Conservation (phyloP, 345 rosid genomes). For the Arabidopsis suecica region DNA sequence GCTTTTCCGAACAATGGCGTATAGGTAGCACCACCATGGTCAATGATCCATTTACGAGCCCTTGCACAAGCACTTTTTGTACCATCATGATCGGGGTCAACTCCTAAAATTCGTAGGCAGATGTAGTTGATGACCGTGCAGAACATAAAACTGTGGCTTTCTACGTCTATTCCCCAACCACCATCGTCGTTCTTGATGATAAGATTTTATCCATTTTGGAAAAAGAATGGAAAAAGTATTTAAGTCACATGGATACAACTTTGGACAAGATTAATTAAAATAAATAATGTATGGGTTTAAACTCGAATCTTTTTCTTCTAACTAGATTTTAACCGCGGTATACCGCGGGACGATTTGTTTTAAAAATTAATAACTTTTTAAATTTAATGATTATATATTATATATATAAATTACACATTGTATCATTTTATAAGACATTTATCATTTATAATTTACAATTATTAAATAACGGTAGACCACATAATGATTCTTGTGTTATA, state of each 20-base stretch:
- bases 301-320: no score
- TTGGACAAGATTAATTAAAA: no score
- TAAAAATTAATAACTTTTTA: no score
- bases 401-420: no score
- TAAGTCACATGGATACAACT: not conserved
- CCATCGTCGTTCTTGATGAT: conserved; percentile 70
- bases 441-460: no score
- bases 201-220: not conserved
- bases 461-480: no score
- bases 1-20: conserved; percentile 71
- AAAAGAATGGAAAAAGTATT: not conserved
- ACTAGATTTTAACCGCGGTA: no score
- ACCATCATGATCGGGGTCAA: conserved; percentile 49
- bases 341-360: no score
- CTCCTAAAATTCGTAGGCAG: conserved; percentile 68
- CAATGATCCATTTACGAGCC: conserved; percentile 71
- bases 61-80: conserved; percentile 49
- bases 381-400: no score
- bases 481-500: no score
- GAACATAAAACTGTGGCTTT: conserved; percentile 79
- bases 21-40: conserved; percentile 68
- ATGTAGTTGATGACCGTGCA: conserved; percentile 63
- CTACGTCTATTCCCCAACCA: conserved; percentile 87
- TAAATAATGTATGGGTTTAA: no score
- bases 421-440: no score